A percentile compares a stretch with the other conserved stretches of the same genome.
Conservation (phyloP, 345 rosid genomes). For the Bruguiera sexangula region DNA sequence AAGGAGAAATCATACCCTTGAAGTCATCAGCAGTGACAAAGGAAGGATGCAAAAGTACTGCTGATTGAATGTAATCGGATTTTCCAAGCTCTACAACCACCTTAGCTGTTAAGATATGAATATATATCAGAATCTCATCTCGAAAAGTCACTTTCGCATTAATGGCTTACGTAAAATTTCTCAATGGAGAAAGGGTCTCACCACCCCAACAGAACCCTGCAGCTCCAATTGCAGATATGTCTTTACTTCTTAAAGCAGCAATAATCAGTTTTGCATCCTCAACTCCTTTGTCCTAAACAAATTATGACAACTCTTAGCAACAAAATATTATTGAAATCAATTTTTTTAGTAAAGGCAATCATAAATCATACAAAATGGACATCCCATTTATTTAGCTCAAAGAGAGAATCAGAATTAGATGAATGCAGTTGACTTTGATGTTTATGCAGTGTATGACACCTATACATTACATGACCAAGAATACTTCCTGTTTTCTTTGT, state of each 20-base stretch:
- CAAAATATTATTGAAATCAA: neutral
- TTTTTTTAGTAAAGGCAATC: neutral
- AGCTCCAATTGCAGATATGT: slow-evolving; percentile 34
- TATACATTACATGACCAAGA: neutral
- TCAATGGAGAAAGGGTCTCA: slow-evolving; percentile 10
- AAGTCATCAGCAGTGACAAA: slow-evolving; percentile 34
- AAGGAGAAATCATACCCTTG: slow-evolving; percentile 17
- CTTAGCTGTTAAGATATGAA: slow-evolving; percentile 24
- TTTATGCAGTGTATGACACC: neutral
- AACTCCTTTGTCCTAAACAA: slow-evolving; percentile 32
- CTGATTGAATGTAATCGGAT: slow-evolving; percentile 26
- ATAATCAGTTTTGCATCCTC: slow-evolving; percentile 33
- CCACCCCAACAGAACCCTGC: slow-evolving; percentile 56
- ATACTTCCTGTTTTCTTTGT: neutral
- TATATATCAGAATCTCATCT: too few species aligned
- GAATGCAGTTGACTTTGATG: too few species aligned
- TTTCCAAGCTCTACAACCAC: slow-evolving; percentile 37
- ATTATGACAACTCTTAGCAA: neutral
- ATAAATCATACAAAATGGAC: neutral
- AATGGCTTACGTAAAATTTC: neutral
- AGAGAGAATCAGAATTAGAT: neutral
- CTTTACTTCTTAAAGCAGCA: slow-evolving; percentile 33
- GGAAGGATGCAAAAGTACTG: slow-evolving; percentile 36
- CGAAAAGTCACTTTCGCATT: neutral
- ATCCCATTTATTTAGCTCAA: too few species aligned